Evolutionary conservation across 768 basidiomycete species (phyloP).

Genomic region (Amylocystis lapponica): DNA sequence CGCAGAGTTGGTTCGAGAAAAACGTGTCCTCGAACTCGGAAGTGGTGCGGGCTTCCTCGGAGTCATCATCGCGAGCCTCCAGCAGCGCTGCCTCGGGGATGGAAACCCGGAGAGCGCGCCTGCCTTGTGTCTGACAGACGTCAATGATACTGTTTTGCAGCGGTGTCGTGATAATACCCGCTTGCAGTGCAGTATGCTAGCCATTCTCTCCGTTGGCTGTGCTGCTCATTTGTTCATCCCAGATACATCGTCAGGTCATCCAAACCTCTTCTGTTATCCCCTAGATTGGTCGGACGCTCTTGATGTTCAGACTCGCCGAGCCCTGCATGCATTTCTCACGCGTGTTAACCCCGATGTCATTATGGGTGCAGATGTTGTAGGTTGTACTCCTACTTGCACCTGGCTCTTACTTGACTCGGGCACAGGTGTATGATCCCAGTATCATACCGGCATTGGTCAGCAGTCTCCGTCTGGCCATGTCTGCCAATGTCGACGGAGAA

Average conservation of each 20-base stretch:
- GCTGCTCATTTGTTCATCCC: background rate
- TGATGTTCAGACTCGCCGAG: constrained; percentile 19
- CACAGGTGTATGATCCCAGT: constrained; percentile 62
- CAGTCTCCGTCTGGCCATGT: constrained; percentile 34
- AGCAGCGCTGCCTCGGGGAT: constrained; percentile 28
- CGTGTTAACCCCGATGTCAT: constrained; percentile 49
- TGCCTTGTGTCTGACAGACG: constrained; percentile 54
- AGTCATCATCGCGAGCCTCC: constrained; percentile 52
- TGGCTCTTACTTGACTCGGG: background rate
- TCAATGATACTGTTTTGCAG: constrained; percentile 54
- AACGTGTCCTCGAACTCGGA: constrained; percentile 65
- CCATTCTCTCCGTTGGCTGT: background rate
- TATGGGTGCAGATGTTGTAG: constrained; percentile 66
- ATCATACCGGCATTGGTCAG: constrained; percentile 53
- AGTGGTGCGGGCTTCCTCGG: constrained; percentile 76
- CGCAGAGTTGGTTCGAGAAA: constrained; percentile 37
- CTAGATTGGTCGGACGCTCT: constrained; percentile 66
- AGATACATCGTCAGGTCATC: constrained; percentile 55
- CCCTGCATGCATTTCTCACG: constrained; percentile 30
- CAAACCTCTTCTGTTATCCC: constrained; percentile 35
- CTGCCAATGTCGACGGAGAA: background rate
- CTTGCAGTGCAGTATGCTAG: constrained; percentile 62
- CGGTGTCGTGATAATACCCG: constrained; percentile 55
- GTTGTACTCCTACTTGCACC: constrained; percentile 9
- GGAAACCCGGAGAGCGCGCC: too few relatives aligned